Evolutionary conservation across 305 asterid genomes (phyloP), one percentile per base, ranked within the genome.

Genomic region (Solanum hybrid): DNA sequence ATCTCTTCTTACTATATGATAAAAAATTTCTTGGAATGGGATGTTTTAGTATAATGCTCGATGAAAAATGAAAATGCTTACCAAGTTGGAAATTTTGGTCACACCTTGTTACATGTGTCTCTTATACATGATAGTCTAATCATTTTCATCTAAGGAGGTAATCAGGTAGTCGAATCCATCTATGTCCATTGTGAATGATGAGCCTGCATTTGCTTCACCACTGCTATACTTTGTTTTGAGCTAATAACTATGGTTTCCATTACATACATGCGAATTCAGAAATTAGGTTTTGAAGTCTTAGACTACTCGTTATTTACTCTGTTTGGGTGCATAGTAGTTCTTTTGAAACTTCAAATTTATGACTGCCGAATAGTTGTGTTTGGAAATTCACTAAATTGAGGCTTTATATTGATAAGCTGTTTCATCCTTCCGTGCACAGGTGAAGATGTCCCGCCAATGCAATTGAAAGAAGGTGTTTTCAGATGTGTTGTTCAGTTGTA

Each of bases 361-460:
- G 71, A 27, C 71, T 42, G 38, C 5, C 13, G 17, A 82, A 29
- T 29, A 82, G 73, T 29, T 45, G 87, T 42, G 27, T 45, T 45
- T 29, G 29, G 69, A 40, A 45, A 82, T 27, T 80, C 87, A 42
- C 72, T 31, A 45, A 24, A 51, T 19, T 4, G n/a, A 60, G 42
- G 75, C n/a, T 56, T 56, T 56, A 56, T 51, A 85, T 32, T 56
- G 76, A 85, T 56, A 56, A 32, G 32, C 88, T 56, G 36, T 85
- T 51, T 85, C 76, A n/a, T 85, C 24, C 90, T 87, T 90, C 78
- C 87, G n/a, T 38, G 69, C 91, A 90, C 90, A 97, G 99, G 99
- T 78, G 99, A 97, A 93, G 99, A 97, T 91, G 92, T 96, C 90
- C 99, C 99, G 72, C 99, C 99, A 31, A 96, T 97, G 98, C 99